Base-by-base conservation (phyloP, 2,329 filamentous ascomycete genomes). In the Helotiales sp. region DNA sequence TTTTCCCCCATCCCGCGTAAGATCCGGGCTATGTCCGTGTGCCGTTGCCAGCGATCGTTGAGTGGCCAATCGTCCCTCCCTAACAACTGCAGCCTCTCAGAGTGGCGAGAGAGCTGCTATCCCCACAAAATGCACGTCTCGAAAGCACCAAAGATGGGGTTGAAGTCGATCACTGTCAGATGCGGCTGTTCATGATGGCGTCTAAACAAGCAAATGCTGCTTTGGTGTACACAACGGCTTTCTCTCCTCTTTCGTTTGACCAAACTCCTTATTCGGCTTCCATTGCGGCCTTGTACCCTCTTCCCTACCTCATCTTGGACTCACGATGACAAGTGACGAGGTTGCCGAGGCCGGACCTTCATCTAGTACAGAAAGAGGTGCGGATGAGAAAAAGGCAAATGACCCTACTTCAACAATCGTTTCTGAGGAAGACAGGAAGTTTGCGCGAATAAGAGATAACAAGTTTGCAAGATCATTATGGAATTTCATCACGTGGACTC, bases 401-500 rank as follows among this genome's bases (percentile, higher is more conserved):
- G 61, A 51, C 15, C 64, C 62, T 8, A 38, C 51, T 19, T 63
- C 55, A 15, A 47, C 42, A 1, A 54, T 42, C 4, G 61, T 54
- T 57, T 44, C 48, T 36, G 54, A 56, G 10, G 59, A 60, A 27
- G 57, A 61, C 24, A 38, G 22, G n/a, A 55, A 36, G n/a, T 60
- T 66, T 36, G 55, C 54, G 24, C 42, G 36, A 17, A 31, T 66
- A 2, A 62, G 54, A 34, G 36, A 63, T 10, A 63, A 65, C 47
- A n/a, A 36, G 3, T 62, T 55, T 34, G 49, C 54, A 6, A 61
- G 38, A 31, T 56, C 17, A 5, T 59, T 52, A 50, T 66, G 62
- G 62, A 64, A 31, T 2, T 57, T 74, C 2, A 50, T 87, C 15
- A 76, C 75, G 33, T 90, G 82, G 80, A 84, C 82, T 33, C 89